These are phyloP conservation scores for Symbiodinium natans DNA, from an alignment of 73 alveolate species.

Conservation along the genomic window DNA sequence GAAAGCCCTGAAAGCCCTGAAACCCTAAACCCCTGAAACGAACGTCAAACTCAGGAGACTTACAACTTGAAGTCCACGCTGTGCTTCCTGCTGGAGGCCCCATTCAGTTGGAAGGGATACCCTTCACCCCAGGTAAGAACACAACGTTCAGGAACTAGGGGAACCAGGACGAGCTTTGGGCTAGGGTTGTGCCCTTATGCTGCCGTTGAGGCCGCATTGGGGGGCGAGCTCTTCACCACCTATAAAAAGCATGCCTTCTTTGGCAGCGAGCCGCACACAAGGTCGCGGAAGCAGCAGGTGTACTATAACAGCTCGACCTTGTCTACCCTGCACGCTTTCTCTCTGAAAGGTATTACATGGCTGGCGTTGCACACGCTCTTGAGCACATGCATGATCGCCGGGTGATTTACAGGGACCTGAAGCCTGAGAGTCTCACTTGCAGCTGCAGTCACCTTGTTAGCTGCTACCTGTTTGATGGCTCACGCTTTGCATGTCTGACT, in stretches of 20 bases:
- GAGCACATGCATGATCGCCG: slow-evolving; percentile 83
- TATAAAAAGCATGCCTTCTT: slow-evolving; percentile 54
- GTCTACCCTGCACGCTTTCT: not conserved
- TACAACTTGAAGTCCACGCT: slow-evolving; percentile 21
- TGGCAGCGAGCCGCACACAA: slow-evolving; percentile 68
- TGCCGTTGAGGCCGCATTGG: slow-evolving; percentile 38
- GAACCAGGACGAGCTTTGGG: not conserved
- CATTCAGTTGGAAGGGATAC: not conserved
- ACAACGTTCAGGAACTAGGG: not conserved
- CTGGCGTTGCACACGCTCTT: slow-evolving; percentile 47
- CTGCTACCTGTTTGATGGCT: not conserved
- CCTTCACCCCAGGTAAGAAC: not conserved
- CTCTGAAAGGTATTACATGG: slow-evolving; percentile 36
- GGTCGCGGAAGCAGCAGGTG: not conserved
- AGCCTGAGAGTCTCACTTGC: slow-evolving; percentile 35
- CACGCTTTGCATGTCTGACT: not conserved
- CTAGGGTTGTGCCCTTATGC: not conserved
- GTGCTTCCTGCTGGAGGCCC: slow-evolving; percentile 55
- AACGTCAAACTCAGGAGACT: slow-evolving; percentile 31
- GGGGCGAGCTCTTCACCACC: slow-evolving; percentile 62
- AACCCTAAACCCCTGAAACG: too few relatives aligned
- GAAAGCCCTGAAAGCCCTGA: too few relatives aligned
- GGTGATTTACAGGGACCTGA: slow-evolving; percentile 39
- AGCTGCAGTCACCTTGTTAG: not conserved
- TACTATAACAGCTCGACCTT: not conserved